A percentile compares a stretch with the other conserved stretches of the same genome.
Conservation (phyloP, 331 rosid species). For the Malus hybrid region DNA sequence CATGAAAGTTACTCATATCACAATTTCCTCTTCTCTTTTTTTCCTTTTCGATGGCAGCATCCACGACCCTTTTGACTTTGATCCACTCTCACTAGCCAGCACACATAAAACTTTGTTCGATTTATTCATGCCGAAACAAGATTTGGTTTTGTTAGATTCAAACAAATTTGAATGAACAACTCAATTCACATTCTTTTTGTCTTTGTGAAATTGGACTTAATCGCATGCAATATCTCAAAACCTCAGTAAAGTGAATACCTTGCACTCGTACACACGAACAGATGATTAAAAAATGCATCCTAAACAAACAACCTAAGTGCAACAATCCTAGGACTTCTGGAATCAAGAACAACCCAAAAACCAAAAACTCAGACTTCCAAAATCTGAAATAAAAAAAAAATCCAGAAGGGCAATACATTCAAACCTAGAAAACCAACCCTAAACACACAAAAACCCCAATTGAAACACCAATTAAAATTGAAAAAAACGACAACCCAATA, state of each 20-base stretch:
- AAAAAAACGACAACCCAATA: background rate
- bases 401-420: background rate
- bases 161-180: background rate
- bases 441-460: background rate
- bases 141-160: background rate
- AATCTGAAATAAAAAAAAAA: background rate
- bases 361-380: background rate
- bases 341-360: background rate
- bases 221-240: conserved; percentile 5
- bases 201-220: background rate
- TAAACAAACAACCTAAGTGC: background rate
- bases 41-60: background rate
- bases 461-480: background rate
- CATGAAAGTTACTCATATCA: background rate
- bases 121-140: background rate
- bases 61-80: background rate
- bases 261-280: background rate
- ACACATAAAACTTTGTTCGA: background rate
- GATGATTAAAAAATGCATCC: too few relatives aligned
- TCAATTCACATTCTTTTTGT: background rate
- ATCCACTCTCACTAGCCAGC: background rate
- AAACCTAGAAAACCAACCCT: background rate
- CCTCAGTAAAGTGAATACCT: conserved; percentile 4
- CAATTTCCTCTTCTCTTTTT: background rate
- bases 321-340: background rate